phyloP scores from a whole-genome alignment of 305 asterid genomes.

The Andrographis paniculata region DNA sequence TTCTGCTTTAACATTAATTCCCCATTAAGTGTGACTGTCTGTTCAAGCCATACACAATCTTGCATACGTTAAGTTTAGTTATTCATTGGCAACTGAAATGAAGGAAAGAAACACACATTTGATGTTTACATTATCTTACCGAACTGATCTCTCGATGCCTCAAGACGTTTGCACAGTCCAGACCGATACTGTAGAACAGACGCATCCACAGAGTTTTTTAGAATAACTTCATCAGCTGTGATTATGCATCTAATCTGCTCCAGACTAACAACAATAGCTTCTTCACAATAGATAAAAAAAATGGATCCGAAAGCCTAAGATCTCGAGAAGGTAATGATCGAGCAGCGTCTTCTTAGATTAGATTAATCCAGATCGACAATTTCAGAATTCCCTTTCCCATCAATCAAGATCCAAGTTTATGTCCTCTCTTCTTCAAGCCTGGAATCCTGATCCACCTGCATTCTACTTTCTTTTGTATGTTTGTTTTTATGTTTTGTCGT shows the following conservation, averaged over 20 bases:
- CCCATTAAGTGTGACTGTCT: no score
- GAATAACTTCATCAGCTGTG: slow-evolving; percentile 92
- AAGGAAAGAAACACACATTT: background rate
- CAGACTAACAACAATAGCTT: slow-evolving; percentile 92
- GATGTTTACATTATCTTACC: slow-evolving; percentile 38
- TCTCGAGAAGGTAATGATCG: slow-evolving; percentile 97
- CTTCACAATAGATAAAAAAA: slow-evolving; percentile 88
- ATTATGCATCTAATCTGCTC: slow-evolving; percentile 96
- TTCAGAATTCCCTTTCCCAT: slow-evolving; percentile 64
- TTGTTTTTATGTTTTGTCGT: no score
- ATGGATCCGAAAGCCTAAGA: slow-evolving; percentile 95
- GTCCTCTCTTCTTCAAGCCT: slow-evolving; percentile 84
- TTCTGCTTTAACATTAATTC: no score
- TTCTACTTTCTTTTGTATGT: slow-evolving; percentile 34
- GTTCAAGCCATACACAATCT: no score
- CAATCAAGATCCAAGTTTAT: slow-evolving; percentile 85
- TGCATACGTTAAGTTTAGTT: no score
- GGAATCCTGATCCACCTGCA: slow-evolving; percentile 37
- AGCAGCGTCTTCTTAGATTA: slow-evolving; percentile 82
- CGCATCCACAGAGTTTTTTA: slow-evolving; percentile 84
- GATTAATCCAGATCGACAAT: slow-evolving; percentile 77
- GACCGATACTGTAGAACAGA: slow-evolving; percentile 74
- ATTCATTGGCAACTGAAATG: slow-evolving; percentile 9
- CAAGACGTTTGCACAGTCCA: slow-evolving; percentile 89
- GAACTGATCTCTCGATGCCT: slow-evolving; percentile 60